Evolutionary conservation across 2,329 filamentous ascomycete species (phyloP).

Genomic region (Colletotrichum navitas): DNA sequence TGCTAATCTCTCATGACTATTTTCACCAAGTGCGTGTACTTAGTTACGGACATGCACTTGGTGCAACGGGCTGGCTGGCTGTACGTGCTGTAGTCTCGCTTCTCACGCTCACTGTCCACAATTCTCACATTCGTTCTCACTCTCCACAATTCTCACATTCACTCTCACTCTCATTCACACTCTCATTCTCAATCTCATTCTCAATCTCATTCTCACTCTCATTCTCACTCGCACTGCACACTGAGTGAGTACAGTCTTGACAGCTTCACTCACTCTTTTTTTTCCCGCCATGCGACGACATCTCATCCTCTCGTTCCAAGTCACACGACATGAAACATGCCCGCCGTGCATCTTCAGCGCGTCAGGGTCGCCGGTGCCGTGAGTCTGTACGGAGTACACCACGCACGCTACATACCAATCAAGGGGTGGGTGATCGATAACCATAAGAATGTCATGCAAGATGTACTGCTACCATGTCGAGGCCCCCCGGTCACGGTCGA

Average conservation of each 20-base stretch:
- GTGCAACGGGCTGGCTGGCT: no score
- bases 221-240: not conserved
- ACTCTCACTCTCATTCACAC: not conserved
- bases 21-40: not conserved
- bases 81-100: not conserved
- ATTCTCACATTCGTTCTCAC: no score
- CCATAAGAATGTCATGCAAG: no score
- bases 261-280: not conserved
- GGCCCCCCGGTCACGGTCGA: slow-evolving; percentile 12
- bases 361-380: not conserved
- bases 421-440: no score
- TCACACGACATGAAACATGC: not conserved
- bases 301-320: slow-evolving; percentile 5
- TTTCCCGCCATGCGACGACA: not conserved
- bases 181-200: not conserved
- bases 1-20: not conserved
- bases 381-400: not conserved
- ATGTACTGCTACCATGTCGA: no score
- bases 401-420: no score
- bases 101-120: not conserved
- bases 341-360: not conserved
- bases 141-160: no score
- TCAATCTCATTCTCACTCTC: not conserved
- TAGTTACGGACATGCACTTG: not conserved
- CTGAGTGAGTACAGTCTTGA: not conserved